These are phyloP conservation scores for Entomortierella parvispora DNA, from an alignment of 192 early-diverging fungal species.

Conservation along the genomic window DNA sequence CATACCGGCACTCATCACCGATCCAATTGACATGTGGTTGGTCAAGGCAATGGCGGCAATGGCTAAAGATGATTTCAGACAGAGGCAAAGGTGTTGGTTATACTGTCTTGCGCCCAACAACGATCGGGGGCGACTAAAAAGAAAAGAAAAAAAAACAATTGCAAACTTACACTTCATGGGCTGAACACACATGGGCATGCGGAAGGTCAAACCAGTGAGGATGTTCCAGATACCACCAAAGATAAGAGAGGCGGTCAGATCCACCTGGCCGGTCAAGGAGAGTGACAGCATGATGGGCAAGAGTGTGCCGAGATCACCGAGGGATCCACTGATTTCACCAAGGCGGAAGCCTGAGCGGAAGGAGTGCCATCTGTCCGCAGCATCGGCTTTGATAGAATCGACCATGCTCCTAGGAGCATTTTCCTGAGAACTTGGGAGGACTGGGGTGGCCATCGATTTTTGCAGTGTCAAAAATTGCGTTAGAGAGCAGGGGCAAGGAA, in stretches of 20 bases:
- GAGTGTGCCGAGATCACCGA: conserved; percentile 84
- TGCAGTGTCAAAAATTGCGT: not conserved
- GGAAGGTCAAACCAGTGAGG: conserved; percentile 76
- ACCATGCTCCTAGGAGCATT: conserved; percentile 4
- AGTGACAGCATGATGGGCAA: conserved; percentile 90
- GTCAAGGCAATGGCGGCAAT: conserved; percentile 85
- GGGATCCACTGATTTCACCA: conserved; percentile 65
- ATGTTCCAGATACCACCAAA: conserved; percentile 94
- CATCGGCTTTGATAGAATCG: conserved; percentile 20
- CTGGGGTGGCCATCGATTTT: conserved; percentile 11
- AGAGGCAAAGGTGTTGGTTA: not conserved
- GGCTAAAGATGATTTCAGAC: conserved; percentile 46
- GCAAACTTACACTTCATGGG: conserved; percentile 87
- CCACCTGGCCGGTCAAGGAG: conserved; percentile 75
- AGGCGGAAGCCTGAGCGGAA: conserved; percentile 28
- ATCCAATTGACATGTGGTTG: conserved; percentile 71
- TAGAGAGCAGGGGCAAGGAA: too few relatives aligned
- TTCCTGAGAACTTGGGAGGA: conserved; percentile 22
- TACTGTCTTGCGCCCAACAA: not conserved
- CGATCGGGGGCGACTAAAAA: too few relatives aligned
- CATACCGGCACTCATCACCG: conserved; percentile 79
- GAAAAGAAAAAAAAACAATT: not conserved
- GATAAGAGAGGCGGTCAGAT: conserved; percentile 80
- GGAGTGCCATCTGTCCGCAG: conserved; percentile 18
- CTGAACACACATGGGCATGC: conserved; percentile 91